Conservation (phyloP, 2,329 filamentous ascomycete genomes). For the Samsoniella hepiali region DNA sequence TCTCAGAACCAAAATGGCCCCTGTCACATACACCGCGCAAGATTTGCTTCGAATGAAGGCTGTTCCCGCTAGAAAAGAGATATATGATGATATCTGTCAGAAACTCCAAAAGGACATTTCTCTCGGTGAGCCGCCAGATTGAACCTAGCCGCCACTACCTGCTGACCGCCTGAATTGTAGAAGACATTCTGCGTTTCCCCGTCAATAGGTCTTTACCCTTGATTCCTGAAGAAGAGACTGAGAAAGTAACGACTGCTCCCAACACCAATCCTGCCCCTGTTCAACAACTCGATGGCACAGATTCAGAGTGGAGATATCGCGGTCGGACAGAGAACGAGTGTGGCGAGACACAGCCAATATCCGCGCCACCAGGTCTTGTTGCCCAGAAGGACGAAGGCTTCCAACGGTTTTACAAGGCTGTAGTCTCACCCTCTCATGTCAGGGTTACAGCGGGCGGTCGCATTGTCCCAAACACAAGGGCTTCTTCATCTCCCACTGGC, state of each 20-base stretch:
- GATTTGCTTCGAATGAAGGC: conserved; percentile 42
- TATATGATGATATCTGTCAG: conserved; percentile 30
- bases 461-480: conserved; percentile 63
- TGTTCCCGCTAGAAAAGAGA: conserved; percentile 25
- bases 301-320: conserved; percentile 43
- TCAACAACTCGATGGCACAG: conserved; percentile 39
- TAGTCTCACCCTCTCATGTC: conserved; percentile 64
- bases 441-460: conserved; percentile 65
- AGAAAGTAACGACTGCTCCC: conserved; percentile 3
- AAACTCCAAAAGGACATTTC: conserved; percentile 39
- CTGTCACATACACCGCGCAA: conserved; percentile 40
- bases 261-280: conserved; percentile 22
- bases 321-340: conserved; percentile 44
- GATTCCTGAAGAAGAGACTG: conserved; percentile 30
- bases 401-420: conserved; percentile 63
- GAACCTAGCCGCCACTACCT: not conserved
- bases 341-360: conserved; percentile 45
- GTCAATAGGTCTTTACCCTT: conserved; percentile 28
- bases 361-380: conserved; percentile 49
- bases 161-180: conserved; percentile 23
- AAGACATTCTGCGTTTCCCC: conserved; percentile 32
- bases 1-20: conserved; percentile 39
- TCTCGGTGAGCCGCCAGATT: conserved; percentile 34
- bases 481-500: conserved; percentile 48
- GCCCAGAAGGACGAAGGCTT: conserved; percentile 64